A percentile compares a stretch with the other conserved stretches of the same genome.
Conservation (phyloP, 1,284 basidiomycete genomes). For the Trametes hirsuta region DNA sequence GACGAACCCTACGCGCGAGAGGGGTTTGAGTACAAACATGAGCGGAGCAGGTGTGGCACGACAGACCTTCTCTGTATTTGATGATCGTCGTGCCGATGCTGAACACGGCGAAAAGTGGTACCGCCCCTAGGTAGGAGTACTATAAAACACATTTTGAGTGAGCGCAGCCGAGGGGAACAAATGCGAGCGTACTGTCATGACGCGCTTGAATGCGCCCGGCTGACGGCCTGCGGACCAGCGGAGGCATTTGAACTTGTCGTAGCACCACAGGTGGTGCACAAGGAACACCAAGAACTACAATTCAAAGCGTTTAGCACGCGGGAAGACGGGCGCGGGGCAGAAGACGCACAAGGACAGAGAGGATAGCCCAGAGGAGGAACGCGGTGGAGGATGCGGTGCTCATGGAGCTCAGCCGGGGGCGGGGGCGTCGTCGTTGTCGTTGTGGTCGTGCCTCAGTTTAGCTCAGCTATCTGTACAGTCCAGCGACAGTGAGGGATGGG, state of each 20-base stretch:
- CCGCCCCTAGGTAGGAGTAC: slow-evolving; percentile 74
- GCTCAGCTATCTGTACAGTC: neutral
- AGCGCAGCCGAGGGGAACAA: neutral
- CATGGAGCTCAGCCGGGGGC: slow-evolving; percentile 42
- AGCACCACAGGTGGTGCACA: slow-evolving; percentile 70
- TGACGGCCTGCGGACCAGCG: slow-evolving; percentile 71
- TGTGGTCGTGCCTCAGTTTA: neutral
- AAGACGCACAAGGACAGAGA: slow-evolving; percentile 59
- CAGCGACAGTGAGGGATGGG: neutral
- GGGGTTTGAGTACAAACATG: neutral
- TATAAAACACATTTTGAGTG: slow-evolving; percentile 30
- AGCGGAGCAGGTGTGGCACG: neutral
- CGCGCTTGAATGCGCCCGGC: slow-evolving; percentile 76
- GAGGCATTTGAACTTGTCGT: slow-evolving; percentile 73
- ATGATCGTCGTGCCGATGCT: slow-evolving; percentile 58
- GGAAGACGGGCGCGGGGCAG: slow-evolving; percentile 1
- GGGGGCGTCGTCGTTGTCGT: slow-evolving; percentile 1
- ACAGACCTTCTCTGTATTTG: slow-evolving; percentile 71
- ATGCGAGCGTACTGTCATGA: slow-evolving; percentile 70
- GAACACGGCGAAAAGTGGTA: slow-evolving; percentile 66
- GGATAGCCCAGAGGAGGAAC: slow-evolving; percentile 71
- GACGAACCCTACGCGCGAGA: slow-evolving; percentile 43
- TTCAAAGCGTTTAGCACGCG: neutral
- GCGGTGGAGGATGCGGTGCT: slow-evolving; percentile 68
- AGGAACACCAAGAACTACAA: slow-evolving; percentile 67